Base-by-base conservation (phyloP, 2,329 filamentous ascomycete species). In the Alternaria sp. region DNA sequence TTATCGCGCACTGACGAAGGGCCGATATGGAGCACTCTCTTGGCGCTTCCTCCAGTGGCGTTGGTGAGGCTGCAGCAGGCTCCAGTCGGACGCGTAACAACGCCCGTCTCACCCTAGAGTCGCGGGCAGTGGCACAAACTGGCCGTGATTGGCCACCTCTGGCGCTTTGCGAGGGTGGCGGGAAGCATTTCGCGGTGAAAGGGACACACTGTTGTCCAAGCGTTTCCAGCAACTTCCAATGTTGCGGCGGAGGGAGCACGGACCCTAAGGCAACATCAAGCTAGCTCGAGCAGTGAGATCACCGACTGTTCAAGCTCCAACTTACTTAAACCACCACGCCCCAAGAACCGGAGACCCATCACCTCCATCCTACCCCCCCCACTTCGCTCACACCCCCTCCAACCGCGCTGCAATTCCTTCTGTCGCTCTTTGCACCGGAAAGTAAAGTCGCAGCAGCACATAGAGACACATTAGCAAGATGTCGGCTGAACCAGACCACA, bases 401-500 rank as follows among this genome's bases (percentile, higher is more conserved):
- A 60, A 59, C 62, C 49, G 50, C 58, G 58, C 66, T 58, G 60
- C 66, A 66, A 58, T 54, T 60, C 48, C 51, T 51, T 55, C 52
- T 56, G 52, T 58, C 62, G n/a, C 45, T 63, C 34, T 50, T 42
- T 54, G 34, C 41, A 39, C 41, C 34, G 26, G 34, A 50, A 56
- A 44, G 37, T 24, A 61, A 62, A 60, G 44, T 57, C 55, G 60
- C 66, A 63, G 57, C 64, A 65, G 21, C n/a, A 52, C 62, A 58
- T 54, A 64, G 46, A 64, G 52, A 62, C 51, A 65, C 56, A 61
- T 52, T 51, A 60, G 51, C 65, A 73, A 63, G 70, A 83, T 83
- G 81, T 83, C 81, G 71, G 80, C 79, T 66, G 81, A 83, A 67
- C 81, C 81, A 70, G 79, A 79, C 58, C 80, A 82, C 76, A 63